Evolutionary conservation across 805 yeast species (phyloP).

Genomic region (Metschnikowia sp.): DNA sequence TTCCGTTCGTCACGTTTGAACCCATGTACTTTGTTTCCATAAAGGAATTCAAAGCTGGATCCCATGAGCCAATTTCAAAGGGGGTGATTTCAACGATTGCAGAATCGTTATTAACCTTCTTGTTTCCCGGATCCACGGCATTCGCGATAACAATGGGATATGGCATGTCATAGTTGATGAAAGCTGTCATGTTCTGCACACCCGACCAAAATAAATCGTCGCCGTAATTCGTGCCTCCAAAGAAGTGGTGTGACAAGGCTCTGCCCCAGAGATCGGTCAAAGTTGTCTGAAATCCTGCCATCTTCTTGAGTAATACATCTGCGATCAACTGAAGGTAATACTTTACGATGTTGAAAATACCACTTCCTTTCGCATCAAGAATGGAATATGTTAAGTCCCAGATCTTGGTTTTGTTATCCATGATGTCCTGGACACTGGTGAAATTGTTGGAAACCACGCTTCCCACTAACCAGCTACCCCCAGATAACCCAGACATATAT

Average conservation of each 20-base stretch:
- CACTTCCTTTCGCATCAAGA: slow-evolving; percentile 38
- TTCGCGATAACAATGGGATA: slow-evolving; percentile 47
- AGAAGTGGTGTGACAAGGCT: slow-evolving; percentile 36
- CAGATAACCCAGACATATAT: slow-evolving; percentile 10
- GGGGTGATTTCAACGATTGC: slow-evolving; percentile 58
- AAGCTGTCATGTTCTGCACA: slow-evolving; percentile 19
- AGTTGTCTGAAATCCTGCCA: slow-evolving; percentile 33
- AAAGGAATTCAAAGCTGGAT: slow-evolving; percentile 42
- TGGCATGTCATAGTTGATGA: slow-evolving; percentile 34
- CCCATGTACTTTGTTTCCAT: slow-evolving; percentile 51
- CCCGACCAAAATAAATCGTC: slow-evolving; percentile 11
- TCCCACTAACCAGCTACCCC: slow-evolving; percentile 12
- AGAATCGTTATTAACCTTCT: slow-evolving; percentile 27
- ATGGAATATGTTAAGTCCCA: slow-evolving; percentile 30
- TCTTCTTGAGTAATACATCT: slow-evolving; percentile 24
- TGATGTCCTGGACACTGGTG: slow-evolving; percentile 41
- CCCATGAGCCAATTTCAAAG: slow-evolving; percentile 69
- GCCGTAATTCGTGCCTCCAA: slow-evolving; percentile 26
- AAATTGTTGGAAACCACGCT: slow-evolving; percentile 59
- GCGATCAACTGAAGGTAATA: slow-evolving; percentile 22
- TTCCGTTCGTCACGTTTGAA: slow-evolving; percentile 42
- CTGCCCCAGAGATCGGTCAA: slow-evolving; percentile 41
- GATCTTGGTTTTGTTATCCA: slow-evolving; percentile 20
- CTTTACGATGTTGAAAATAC: slow-evolving; percentile 9
- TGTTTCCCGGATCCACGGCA: slow-evolving; percentile 35